Conservation (phyloP, 116 monocot genomes). For the Phalaenopsis hybrid region DNA sequence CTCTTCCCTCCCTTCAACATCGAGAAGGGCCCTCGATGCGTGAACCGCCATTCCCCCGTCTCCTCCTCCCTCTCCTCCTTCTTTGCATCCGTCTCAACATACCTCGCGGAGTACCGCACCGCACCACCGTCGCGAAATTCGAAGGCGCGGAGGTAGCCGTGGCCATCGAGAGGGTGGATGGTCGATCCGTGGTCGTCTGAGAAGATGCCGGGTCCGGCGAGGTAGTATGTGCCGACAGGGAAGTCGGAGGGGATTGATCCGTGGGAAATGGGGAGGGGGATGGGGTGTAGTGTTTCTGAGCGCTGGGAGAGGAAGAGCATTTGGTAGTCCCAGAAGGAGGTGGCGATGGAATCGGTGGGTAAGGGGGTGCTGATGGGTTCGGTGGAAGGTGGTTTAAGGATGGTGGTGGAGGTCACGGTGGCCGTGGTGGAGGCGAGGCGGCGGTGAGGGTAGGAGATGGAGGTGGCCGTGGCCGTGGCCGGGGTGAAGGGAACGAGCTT, state of each 20-base stretch:
- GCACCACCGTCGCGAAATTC: slow-evolving; percentile 21
- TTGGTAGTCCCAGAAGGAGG: slow-evolving; percentile 81
- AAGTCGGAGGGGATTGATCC: slow-evolving; percentile 68
- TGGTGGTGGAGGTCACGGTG: neutral
- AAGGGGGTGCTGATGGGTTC: neutral
- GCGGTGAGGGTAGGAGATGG: neutral
- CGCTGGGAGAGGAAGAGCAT: slow-evolving; percentile 79
- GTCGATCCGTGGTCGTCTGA: slow-evolving; percentile 82
- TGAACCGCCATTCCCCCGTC: slow-evolving; percentile 54
- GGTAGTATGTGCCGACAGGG: slow-evolving; percentile 77
- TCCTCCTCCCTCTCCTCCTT: slow-evolving; percentile 42
- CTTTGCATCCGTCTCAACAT: slow-evolving; percentile 60
- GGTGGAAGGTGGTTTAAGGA: neutral
- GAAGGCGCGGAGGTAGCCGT: slow-evolving; percentile 89
- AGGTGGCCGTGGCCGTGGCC: neutral
- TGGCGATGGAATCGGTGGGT: slow-evolving; percentile 24
- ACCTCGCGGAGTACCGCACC: slow-evolving; percentile 57
- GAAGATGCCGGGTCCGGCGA: slow-evolving; percentile 75
- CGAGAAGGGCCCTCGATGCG: slow-evolving; percentile 83
- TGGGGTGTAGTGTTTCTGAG: slow-evolving; percentile 31
- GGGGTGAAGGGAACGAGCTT: neutral
- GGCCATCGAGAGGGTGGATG: slow-evolving; percentile 87
- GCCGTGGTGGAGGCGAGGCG: neutral
- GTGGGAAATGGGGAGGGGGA: slow-evolving; percentile 24
- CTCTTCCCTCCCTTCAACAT: slow-evolving; percentile 46